Conservation (phyloP, 2,329 filamentous ascomycete species). For the Zasmidium cellare region DNA sequence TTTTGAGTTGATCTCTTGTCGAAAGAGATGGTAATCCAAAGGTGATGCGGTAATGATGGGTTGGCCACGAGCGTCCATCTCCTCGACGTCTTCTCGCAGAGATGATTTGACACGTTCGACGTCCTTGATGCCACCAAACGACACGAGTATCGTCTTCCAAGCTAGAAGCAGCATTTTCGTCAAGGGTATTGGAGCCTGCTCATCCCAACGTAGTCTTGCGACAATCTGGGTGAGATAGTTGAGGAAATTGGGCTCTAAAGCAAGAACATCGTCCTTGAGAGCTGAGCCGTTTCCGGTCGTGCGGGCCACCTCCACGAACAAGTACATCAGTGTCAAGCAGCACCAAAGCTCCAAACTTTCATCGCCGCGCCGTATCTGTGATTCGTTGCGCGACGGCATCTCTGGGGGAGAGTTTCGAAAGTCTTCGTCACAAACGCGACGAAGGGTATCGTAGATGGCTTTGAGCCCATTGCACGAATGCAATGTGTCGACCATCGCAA, state of each 20-base stretch:
- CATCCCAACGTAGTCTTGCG: slow-evolving; percentile 56
- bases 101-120: slow-evolving; percentile 72
- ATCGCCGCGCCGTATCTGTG: slow-evolving; percentile 27
- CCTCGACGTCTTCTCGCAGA: slow-evolving; percentile 56
- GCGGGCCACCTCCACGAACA: slow-evolving; percentile 49
- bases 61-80: slow-evolving; percentile 61
- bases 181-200: slow-evolving; percentile 59
- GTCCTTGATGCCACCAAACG: slow-evolving; percentile 77
- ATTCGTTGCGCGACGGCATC: slow-evolving; percentile 26
- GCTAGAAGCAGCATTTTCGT: slow-evolving; percentile 65
- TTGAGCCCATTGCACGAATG: slow-evolving; percentile 42
- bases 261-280: slow-evolving; percentile 36
- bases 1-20: slow-evolving; percentile 95
- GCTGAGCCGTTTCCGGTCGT: slow-evolving; percentile 27
- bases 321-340: slow-evolving; percentile 49
- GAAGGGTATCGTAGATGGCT: slow-evolving; percentile 41
- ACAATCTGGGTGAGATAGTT: slow-evolving; percentile 68
- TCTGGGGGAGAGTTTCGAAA: slow-evolving; percentile 25
- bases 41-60: slow-evolving; percentile 90
- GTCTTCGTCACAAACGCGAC: slow-evolving; percentile 31
- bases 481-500: slow-evolving; percentile 44
- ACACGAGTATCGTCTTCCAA: slow-evolving; percentile 87
- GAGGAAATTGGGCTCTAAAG: slow-evolving; percentile 61
- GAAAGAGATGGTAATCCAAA: slow-evolving; percentile 92
- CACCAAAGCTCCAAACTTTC: slow-evolving; percentile 49